These are phyloP conservation scores for Lanzia echinophila DNA, from an alignment of 2,329 filamentous ascomycete species.

Conservation along the genomic window DNA sequence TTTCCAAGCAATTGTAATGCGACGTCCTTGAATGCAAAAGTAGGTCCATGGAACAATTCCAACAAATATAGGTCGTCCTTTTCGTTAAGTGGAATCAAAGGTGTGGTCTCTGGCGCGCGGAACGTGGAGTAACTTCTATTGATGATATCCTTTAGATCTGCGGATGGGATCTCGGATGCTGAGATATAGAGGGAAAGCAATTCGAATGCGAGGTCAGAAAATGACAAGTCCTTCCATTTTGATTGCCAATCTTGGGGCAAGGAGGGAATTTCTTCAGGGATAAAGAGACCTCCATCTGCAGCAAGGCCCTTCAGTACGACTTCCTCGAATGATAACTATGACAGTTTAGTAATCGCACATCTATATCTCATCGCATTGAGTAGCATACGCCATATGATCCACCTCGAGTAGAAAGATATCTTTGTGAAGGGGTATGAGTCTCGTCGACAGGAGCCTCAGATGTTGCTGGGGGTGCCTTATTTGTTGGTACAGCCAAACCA, in stretches of 20 bases:
- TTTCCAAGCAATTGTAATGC: slow-evolving; percentile 95
- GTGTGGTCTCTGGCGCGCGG: slow-evolving; percentile 70
- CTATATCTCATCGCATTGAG: slow-evolving; percentile 4
- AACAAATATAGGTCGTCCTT: slow-evolving; percentile 72
- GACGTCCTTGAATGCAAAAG: slow-evolving; percentile 92
- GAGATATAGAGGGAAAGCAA: slow-evolving; percentile 88
- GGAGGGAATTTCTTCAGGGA: slow-evolving; percentile 73
- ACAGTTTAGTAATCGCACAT: slow-evolving; percentile 12
- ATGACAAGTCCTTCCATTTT: slow-evolving; percentile 70
- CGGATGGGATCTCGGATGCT: slow-evolving; percentile 67
- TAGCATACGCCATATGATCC: slow-evolving; percentile 53
- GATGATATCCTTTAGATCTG: slow-evolving; percentile 78
- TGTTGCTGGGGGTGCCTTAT: slow-evolving; percentile 13
- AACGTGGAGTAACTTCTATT: slow-evolving; percentile 84
- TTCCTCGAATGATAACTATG: slow-evolving; percentile 79
- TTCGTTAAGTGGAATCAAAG: slow-evolving; percentile 68
- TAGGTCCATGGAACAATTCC: slow-evolving; percentile 94
- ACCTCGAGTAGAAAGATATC: slow-evolving; percentile 56
- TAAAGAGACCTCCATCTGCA: slow-evolving; percentile 79
- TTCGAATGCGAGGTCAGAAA: slow-evolving; percentile 74
- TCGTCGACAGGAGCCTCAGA: slow-evolving; percentile 17
- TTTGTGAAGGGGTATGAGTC: slow-evolving; percentile 45
- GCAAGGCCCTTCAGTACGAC: slow-evolving; percentile 87
- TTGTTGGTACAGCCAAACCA: slow-evolving; percentile 19
- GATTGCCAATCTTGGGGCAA: slow-evolving; percentile 57